Evolutionary conservation across 2,329 filamentous ascomycete genomes (phyloP).

Genomic region (Alternaria sp.): DNA sequence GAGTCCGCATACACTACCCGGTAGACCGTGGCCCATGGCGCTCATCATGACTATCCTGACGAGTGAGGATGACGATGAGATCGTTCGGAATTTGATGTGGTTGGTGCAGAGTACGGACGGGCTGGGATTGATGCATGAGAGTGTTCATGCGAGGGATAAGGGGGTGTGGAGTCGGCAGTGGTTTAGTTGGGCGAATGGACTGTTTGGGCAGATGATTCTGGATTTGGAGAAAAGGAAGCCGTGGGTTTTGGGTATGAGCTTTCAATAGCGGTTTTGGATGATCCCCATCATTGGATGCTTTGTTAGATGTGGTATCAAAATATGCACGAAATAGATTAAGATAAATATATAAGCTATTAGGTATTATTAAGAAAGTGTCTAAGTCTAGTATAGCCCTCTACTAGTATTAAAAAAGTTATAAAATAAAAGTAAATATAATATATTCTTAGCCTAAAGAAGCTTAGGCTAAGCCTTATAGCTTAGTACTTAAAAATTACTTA

Average conservation of each 20-base stretch:
- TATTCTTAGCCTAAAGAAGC: too few species aligned
- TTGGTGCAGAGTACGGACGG: slow-evolving; percentile 57
- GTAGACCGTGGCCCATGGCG: slow-evolving; percentile 58
- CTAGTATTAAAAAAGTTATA: too few species aligned
- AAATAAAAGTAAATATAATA: too few species aligned
- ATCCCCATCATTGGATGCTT: neutral
- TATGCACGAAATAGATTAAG: too few species aligned
- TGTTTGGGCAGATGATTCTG: slow-evolving; percentile 57
- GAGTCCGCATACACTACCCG: slow-evolving; percentile 55
- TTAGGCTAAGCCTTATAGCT: too few species aligned
- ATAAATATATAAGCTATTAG: too few species aligned
- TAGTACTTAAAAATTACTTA: too few species aligned
- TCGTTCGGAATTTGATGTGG: slow-evolving; percentile 49
- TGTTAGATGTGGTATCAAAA: neutral
- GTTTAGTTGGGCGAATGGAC: slow-evolving; percentile 60
- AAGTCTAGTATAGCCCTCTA: too few species aligned
- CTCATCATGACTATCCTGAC: slow-evolving; percentile 58
- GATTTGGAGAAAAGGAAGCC: slow-evolving; percentile 53
- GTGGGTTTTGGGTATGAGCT: slow-evolving; percentile 47
- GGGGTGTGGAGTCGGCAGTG: slow-evolving; percentile 56
- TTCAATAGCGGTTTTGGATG: slow-evolving; percentile 14
- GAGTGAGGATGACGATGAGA: slow-evolving; percentile 54
- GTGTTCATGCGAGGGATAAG: slow-evolving; percentile 50
- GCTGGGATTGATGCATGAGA: slow-evolving; percentile 59
- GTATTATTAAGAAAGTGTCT: too few species aligned